phyloP scores from a whole-genome alignment of 2,329 filamentous ascomycete species.

The Xylaria sp. region DNA sequence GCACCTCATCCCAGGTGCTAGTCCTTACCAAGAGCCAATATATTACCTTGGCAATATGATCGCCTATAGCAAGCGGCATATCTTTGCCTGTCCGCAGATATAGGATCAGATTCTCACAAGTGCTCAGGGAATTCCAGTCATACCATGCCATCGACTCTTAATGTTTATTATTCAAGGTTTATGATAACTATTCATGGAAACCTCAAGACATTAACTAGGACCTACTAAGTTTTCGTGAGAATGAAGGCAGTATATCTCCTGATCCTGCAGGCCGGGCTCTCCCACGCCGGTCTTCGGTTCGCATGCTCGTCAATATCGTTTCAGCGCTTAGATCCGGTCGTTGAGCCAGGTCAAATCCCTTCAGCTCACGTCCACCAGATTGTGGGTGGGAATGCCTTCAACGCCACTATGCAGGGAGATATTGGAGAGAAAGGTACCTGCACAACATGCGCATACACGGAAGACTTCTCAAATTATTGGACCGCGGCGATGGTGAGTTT shows the following conservation, averaged over 20 bases:
- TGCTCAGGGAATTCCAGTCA: neutral
- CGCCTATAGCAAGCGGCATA: slow-evolving; percentile 9
- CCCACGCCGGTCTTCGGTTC: slow-evolving; percentile 40
- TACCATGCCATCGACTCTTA: neutral
- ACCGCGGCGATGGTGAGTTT: too few relatives aligned
- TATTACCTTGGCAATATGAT: slow-evolving; percentile 16
- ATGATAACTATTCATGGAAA: neutral
- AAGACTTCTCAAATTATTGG: slow-evolving; percentile 43
- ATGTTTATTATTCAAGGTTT: neutral
- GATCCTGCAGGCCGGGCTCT: slow-evolving; percentile 33
- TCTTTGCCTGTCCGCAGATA: neutral
- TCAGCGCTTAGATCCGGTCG: slow-evolving; percentile 41
- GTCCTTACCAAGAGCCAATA: neutral
- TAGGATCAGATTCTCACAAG: neutral
- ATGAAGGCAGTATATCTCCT: slow-evolving; percentile 19
- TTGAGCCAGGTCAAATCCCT: slow-evolving; percentile 39
- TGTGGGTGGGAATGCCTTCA: slow-evolving; percentile 42
- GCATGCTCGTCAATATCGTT: slow-evolving; percentile 40
- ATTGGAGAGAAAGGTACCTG: slow-evolving; percentile 38
- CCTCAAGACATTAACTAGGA: neutral
- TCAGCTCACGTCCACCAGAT: slow-evolving; percentile 42
- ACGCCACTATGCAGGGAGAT: slow-evolving; percentile 40
- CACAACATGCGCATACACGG: slow-evolving; percentile 41
- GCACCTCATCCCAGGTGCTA: neutral
- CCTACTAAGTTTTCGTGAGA: neutral